phyloP scores from a whole-genome alignment of 2,329 filamentous ascomycete genomes.

The Knufia fluminis region DNA sequence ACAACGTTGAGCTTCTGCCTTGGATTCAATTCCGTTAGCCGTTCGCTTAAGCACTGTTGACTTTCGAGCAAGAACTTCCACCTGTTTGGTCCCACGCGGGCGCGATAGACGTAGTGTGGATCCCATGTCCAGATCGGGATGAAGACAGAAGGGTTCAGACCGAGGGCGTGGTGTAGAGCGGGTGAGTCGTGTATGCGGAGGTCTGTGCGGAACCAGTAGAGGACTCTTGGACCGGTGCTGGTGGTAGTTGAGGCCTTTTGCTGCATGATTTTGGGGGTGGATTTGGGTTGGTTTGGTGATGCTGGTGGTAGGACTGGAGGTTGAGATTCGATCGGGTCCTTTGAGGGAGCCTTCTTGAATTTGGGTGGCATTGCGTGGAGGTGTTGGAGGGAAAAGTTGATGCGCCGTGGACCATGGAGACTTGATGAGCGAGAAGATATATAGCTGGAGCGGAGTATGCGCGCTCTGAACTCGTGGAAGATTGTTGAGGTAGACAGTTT shows the following conservation, averaged over 20 bases:
- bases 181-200: conserved; percentile 69
- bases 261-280: conserved; percentile 15
- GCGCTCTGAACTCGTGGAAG: too few species aligned
- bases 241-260: background rate
- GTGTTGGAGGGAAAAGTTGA: too few species aligned
- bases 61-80: conserved; percentile 69
- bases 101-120: conserved; percentile 67
- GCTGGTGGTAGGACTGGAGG: background rate
- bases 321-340: background rate
- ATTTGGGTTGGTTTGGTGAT: conserved; percentile 4
- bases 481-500: too few species aligned
- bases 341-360: background rate
- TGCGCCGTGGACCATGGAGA: too few species aligned
- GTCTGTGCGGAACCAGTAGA: conserved; percentile 75
- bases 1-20: conserved; percentile 64
- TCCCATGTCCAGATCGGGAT: conserved; percentile 77
- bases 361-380: conserved; percentile 10
- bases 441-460: too few species aligned
- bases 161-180: conserved; percentile 61
- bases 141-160: conserved; percentile 57
- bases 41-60: conserved; percentile 59
- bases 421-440: too few species aligned
- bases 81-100: conserved; percentile 60
- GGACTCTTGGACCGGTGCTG: conserved; percentile 41
- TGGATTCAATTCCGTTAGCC: conserved; percentile 58